Evolutionary conservation across 179 eudicot species (phyloP).

Genomic region (Actinidia chinensis): DNA sequence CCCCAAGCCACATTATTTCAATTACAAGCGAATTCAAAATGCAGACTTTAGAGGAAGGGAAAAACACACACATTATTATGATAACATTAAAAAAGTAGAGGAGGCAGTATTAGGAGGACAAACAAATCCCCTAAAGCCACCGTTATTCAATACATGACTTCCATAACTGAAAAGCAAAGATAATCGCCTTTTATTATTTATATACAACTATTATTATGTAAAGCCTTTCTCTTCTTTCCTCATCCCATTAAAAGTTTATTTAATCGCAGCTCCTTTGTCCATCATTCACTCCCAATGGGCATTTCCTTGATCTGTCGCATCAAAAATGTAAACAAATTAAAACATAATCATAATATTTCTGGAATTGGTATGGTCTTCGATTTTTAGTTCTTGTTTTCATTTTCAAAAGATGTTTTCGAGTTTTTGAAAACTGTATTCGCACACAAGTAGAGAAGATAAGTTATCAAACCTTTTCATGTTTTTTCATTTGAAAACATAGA

Average conservation of each 20-base stretch:
- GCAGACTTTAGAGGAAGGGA: too few relatives aligned
- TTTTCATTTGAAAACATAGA: too few relatives aligned
- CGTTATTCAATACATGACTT: background rate
- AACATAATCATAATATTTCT: background rate
- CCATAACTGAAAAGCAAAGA: background rate
- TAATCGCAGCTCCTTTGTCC: conserved; percentile 44
- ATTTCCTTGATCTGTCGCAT: conserved; percentile 57
- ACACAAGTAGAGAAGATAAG: background rate
- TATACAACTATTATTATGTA: background rate
- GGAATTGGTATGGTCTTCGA: background rate
- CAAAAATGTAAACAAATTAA: background rate
- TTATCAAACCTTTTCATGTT: too few relatives aligned
- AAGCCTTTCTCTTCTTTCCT: background rate
- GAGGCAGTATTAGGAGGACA: background rate
- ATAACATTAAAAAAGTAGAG: background rate
- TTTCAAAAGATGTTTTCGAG: background rate
- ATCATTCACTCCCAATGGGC: conserved; percentile 53
- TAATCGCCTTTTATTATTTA: background rate
- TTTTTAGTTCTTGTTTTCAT: too few relatives aligned
- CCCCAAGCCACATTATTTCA: too few relatives aligned
- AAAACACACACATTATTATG: background rate
- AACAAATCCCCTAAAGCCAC: background rate
- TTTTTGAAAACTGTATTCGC: too few relatives aligned
- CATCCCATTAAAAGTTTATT: background rate
- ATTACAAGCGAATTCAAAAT: too few relatives aligned